A percentile compares a stretch with the other conserved stretches of the same genome.
Conservation (phyloP, 139 green algal species). For the Chlorella sp. region DNA sequence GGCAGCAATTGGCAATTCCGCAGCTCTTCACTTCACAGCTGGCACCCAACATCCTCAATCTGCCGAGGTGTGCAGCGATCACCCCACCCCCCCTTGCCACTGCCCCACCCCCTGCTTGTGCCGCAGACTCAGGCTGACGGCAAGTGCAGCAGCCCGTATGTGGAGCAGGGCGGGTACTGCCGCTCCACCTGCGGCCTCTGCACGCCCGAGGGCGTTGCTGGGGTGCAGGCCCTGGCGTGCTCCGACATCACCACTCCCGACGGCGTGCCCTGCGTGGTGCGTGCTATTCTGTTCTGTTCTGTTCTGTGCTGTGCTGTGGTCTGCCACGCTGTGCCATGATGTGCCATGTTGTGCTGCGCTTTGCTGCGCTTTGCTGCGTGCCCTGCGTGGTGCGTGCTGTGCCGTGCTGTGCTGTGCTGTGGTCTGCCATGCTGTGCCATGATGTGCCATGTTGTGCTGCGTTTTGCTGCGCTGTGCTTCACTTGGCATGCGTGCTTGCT, state of each 20-base stretch:
- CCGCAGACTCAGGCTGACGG: neutral
- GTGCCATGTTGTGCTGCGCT: neutral
- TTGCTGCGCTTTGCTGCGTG: neutral
- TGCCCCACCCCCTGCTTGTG: no score
- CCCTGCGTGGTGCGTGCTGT: no score
- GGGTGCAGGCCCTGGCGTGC: neutral
- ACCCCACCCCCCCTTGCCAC: neutral
- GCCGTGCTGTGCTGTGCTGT: no score
- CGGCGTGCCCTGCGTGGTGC: constrained; percentile 20
- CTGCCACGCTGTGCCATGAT: no score
- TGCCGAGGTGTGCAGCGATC: neutral
- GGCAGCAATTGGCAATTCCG: no score
- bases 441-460: neutral
- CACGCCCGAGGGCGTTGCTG: neutral
- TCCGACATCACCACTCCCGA: constrained; percentile 23
- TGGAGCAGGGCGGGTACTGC: constrained; percentile 41
- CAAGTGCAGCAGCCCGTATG: constrained; percentile 29
- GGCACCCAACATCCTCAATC: neutral
- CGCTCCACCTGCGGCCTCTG: constrained; percentile 33
- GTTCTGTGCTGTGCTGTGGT: neutral
- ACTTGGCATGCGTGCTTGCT: no score
- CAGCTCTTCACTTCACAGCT: no score
- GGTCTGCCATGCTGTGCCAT: no score
- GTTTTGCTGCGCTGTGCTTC: neutral
- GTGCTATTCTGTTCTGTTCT: neutral